These are phyloP conservation scores for Aspergillus sp. DNA, from an alignment of 2,329 filamentous ascomycete genomes.

Conservation along the genomic window DNA sequence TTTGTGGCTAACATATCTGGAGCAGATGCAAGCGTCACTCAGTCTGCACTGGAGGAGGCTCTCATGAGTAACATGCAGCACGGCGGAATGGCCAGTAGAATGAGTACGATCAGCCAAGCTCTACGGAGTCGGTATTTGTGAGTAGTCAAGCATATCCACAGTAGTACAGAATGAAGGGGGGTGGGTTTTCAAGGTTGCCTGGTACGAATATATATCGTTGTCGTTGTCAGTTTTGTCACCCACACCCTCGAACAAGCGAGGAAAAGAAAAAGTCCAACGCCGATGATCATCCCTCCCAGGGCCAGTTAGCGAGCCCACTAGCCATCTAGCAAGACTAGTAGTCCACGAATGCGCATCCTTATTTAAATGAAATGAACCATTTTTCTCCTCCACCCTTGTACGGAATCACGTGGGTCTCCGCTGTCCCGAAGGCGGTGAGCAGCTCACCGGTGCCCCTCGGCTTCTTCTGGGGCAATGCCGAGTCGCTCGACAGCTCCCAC, in stretches of 20 bases:
- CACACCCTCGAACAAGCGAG: not conserved
- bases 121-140: slow-evolving; percentile 52
- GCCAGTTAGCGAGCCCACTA: too few relatives aligned
- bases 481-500: not conserved
- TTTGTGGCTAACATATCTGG: slow-evolving; percentile 6
- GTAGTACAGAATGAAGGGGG: too few relatives aligned
- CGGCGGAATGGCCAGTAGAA: slow-evolving; percentile 48
- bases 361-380: not conserved
- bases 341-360: not conserved
- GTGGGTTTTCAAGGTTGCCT: not conserved
- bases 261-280: not conserved
- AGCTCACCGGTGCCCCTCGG: slow-evolving; percentile 1
- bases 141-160: not conserved
- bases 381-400: not conserved
- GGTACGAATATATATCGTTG: not conserved
- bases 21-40: slow-evolving; percentile 61
- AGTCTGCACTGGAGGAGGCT: slow-evolving; percentile 64
- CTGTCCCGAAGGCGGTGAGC: slow-evolving; percentile 4
- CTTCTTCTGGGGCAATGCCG: not conserved
- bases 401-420: not conserved
- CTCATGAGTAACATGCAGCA: slow-evolving; percentile 63
- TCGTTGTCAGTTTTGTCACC: not conserved
- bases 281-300: not conserved
- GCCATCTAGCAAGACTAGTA: not conserved
- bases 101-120: slow-evolving; percentile 55